A percentile compares a stretch with the other conserved stretches of the same genome.
Evolutionary conservation across 164 flowering plant genomes (phyloP).

Genomic region (Berberis vulgaris): DNA sequence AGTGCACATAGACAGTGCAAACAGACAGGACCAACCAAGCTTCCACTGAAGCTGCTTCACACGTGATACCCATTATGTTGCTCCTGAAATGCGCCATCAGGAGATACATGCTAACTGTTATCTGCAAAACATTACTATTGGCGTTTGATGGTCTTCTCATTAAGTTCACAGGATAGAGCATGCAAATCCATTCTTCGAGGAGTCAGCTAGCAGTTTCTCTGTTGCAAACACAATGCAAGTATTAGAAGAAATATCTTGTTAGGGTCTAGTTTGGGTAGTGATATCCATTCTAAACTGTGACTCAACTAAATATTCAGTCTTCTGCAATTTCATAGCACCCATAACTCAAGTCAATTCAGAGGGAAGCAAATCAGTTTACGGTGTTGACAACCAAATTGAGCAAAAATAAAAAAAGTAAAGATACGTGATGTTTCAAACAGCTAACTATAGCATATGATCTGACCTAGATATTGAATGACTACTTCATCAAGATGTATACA

Average conservation of each 20-base stretch:
- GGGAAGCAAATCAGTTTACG: too few species aligned
- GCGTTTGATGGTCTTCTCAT: not conserved
- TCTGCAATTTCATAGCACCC: too few species aligned
- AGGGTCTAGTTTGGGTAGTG: not conserved
- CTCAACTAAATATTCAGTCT: too few species aligned
- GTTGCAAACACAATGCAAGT: conserved; percentile 12
- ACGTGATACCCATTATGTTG: not conserved
- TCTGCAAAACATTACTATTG: not conserved
- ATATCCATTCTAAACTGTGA: too few species aligned
- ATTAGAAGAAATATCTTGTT: not conserved
- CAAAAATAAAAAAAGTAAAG: too few species aligned
- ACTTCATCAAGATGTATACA: too few species aligned
- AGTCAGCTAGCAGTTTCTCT: conserved; percentile 28
- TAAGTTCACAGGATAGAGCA: conserved; percentile 39
- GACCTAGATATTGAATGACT: too few species aligned
- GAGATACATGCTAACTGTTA: not conserved
- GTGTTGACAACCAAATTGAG: too few species aligned
- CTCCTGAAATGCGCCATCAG: conserved; percentile 3
- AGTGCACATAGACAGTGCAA: not conserved
- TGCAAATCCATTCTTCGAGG: conserved; percentile 28
- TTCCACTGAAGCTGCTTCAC: conserved; percentile 4
- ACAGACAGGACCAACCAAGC: not conserved
- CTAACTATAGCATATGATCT: too few species aligned
- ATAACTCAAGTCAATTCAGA: too few species aligned
- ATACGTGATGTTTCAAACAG: too few species aligned